phyloP scores from a whole-genome alignment of 768 basidiomycete genomes.

The Trametes meyenii region DNA sequence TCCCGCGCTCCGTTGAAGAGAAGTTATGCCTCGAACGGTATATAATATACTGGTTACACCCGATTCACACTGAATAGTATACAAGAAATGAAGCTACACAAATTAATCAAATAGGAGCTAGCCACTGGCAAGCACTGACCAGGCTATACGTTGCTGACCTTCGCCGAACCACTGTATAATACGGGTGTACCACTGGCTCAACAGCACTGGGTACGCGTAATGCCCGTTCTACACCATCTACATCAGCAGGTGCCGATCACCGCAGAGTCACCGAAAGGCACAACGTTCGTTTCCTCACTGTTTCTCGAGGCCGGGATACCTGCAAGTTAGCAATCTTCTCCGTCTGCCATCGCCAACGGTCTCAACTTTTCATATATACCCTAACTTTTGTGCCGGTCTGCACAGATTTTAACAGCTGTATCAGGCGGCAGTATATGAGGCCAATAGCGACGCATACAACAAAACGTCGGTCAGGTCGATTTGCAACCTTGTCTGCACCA shows the following conservation, averaged over 20 bases:
- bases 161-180: constrained; percentile 11
- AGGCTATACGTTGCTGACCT: background rate
- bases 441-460: too few species aligned
- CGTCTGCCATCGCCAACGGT: background rate
- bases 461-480: too few species aligned
- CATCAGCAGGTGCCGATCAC: background rate
- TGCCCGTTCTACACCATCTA: background rate
- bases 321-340: background rate
- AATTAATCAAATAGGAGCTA: too few species aligned
- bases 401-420: too few species aligned
- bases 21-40: too few species aligned
- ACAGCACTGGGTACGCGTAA: background rate
- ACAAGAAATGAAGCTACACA: too few species aligned
- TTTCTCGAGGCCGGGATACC: background rate
- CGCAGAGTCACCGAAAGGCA: background rate
- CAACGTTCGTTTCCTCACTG: background rate
- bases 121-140: too few species aligned
- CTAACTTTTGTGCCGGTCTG: background rate
- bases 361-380: background rate
- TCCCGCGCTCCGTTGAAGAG: too few species aligned
- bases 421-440: too few species aligned
- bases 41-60: too few species aligned
- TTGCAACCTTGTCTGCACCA: too few species aligned
- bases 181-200: background rate
- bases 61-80: too few species aligned